Base-by-base conservation (phyloP, 202 grass and related monocot genomes). In the Panicum virgatum region DNA sequence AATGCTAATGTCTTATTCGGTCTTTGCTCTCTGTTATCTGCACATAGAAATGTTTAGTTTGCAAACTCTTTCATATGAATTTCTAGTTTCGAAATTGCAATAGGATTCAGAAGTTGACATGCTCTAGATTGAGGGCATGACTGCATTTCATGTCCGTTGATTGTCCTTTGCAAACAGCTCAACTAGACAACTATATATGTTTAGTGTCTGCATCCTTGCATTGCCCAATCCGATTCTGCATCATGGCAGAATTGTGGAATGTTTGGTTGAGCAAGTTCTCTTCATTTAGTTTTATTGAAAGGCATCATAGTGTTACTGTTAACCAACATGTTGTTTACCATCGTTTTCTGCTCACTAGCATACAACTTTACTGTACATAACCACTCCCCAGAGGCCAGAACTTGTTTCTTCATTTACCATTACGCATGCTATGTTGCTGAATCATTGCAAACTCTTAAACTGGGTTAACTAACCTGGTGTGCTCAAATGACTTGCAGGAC, bases 401-500 rank as follows among this genome's bases (percentile, higher is more conserved):
- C 48, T 25, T 69, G 7, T 60, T 63, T 77, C 13, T 58, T 38
- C 13, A 40, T 50, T 75, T 12, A 15, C 38, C 9, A 11, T 58
- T 38, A 36, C 32, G 3, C 30, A 30, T 57, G 20, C 61, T 58
- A 45, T 66, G 15, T 8, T 66, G 75, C 61, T 22, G 42, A 60
- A 26, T 16, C 7, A 22, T 69, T 77, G 20, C 29, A 12, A 51
- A 75, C 36, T 62, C 66, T 11, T 63, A 19, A 20, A 38, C 18
- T 3, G 12, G 29, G 37, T 34, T 66, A 40, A 39, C 50, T 74
- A 57, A 86, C 4, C 0, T 63, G 40, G 3, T 67, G 3, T 67
- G 57, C 19, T 34, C 3, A 40, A 56, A 39, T 40, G 52, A 16
- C 6, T 52, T 80, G 51, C 53, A 92, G 90, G 77, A 80, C 12